phyloP scores from a whole-genome alignment of 805 yeast species.

The Suhomyces prunicola region DNA sequence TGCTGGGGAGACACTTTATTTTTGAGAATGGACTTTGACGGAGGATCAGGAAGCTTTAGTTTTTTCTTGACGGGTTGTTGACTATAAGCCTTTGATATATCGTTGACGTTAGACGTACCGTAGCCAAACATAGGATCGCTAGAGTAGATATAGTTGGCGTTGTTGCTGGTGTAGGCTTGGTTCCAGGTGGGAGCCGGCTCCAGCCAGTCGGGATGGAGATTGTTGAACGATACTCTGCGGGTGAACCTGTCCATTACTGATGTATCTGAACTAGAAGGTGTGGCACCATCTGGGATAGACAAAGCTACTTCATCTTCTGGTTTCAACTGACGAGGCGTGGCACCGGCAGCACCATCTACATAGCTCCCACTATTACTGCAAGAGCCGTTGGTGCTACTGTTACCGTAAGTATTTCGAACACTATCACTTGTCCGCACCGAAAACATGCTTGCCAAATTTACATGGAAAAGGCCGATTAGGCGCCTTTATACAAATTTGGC shows the following conservation, averaged over 20 bases:
- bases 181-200: conserved; percentile 1
- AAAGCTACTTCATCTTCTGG: neutral
- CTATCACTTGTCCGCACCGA: neutral
- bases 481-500: neutral
- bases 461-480: neutral
- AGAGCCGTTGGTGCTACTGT: neutral
- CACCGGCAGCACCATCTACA: conserved; percentile 1
- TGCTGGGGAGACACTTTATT: conserved; percentile 32
- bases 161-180: neutral
- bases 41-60: conserved; percentile 27
- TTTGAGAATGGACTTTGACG: conserved; percentile 39
- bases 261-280: neutral
- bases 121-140: conserved; percentile 20
- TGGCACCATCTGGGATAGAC: neutral
- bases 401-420: neutral
- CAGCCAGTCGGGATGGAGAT: conserved; percentile 27
- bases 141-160: conserved; percentile 5
- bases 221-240: conserved; percentile 45
- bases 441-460: neutral
- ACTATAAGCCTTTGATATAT: conserved; percentile 15
- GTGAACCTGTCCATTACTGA: conserved; percentile 13
- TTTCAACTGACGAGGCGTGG: neutral
- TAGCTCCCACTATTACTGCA: neutral
- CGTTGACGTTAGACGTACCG: conserved; percentile 16
- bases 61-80: conserved; percentile 12